phyloP scores from a whole-genome alignment of 2,329 filamentous ascomycete species.

The Dendrostoma leiphaemia region DNA sequence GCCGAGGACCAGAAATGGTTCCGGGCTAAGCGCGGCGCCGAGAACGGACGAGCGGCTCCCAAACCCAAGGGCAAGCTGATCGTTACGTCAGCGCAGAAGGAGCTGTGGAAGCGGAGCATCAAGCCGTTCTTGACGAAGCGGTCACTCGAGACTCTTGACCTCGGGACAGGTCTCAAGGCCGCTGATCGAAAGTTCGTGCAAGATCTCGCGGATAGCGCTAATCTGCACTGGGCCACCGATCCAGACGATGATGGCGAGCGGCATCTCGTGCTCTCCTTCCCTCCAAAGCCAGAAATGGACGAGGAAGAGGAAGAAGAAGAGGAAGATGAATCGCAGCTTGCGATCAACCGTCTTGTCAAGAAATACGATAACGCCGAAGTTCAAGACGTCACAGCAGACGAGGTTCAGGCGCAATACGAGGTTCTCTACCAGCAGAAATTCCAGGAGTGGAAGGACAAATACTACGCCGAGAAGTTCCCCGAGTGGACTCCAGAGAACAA shows the following conservation, averaged over 20 bases:
- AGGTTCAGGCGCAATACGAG: slow-evolving; percentile 76
- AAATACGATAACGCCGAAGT: slow-evolving; percentile 89
- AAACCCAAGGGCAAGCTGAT: slow-evolving; percentile 61
- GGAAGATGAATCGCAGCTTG: slow-evolving; percentile 81
- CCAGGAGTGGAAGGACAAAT: slow-evolving; percentile 87
- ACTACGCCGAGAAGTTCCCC: slow-evolving; percentile 85
- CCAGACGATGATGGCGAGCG: slow-evolving; percentile 56
- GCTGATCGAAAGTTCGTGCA: slow-evolving; percentile 92
- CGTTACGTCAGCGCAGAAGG: slow-evolving; percentile 77
- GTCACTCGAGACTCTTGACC: slow-evolving; percentile 63
- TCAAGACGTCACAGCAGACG: slow-evolving; percentile 74
- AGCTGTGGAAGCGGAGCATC: slow-evolving; percentile 75
- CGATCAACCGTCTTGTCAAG: slow-evolving; percentile 80
- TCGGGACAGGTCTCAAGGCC: slow-evolving; percentile 71
- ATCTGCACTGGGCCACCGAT: slow-evolving; percentile 56
- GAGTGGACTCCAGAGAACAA: slow-evolving; percentile 82
- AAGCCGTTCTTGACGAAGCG: slow-evolving; percentile 79
- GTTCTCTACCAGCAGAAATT: slow-evolving; percentile 90
- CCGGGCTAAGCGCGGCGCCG: slow-evolving; percentile 76
- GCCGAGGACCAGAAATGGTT: slow-evolving; percentile 89
- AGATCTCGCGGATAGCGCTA: slow-evolving; percentile 68
- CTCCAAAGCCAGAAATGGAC: slow-evolving; percentile 33
- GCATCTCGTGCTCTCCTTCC: slow-evolving; percentile 50
- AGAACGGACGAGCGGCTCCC: slow-evolving; percentile 61
- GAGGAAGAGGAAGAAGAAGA: slow-evolving; percentile 69